Conservation (phyloP, 495 filamentous ascomycete species). For the Penicillium dipodomyicola region DNA sequence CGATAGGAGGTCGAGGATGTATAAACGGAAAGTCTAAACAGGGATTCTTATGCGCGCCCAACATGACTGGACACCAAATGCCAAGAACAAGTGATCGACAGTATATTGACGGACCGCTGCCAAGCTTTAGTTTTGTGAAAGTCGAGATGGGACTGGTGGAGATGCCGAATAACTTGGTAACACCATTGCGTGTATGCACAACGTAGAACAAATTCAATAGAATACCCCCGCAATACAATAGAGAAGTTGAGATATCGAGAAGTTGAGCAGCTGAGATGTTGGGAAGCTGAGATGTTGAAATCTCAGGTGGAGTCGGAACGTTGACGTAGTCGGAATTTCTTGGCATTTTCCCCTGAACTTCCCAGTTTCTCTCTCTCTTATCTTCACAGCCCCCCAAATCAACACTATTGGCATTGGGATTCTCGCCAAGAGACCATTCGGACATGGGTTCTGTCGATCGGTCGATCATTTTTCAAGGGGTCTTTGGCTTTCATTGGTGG, state of each 20-base stretch:
- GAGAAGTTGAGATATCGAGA: no score
- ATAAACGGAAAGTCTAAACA: slow-evolving; percentile 1
- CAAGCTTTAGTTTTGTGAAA: slow-evolving; percentile 34
- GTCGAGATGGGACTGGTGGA: slow-evolving; percentile 1
- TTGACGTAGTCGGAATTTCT: background rate
- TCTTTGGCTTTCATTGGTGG: slow-evolving; percentile 16
- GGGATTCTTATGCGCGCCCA: slow-evolving; percentile 11
- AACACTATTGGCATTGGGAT: slow-evolving; percentile 18
- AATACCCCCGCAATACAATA: background rate
- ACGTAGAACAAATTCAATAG: background rate
- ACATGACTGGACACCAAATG: slow-evolving; percentile 22
- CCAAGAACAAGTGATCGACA: slow-evolving; percentile 40
- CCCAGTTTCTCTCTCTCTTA: background rate
- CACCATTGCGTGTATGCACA: slow-evolving; percentile 10
- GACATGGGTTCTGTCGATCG: slow-evolving; percentile 17
- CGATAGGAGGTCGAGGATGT: slow-evolving; percentile 1
- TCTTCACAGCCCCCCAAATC: slow-evolving; percentile 24
- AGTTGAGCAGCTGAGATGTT: background rate
- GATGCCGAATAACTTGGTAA: background rate
- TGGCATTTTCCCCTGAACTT: slow-evolving; percentile 13
- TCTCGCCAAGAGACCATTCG: slow-evolving; percentile 16
- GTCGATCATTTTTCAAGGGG: slow-evolving; percentile 1
- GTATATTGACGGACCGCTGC: slow-evolving; percentile 36
- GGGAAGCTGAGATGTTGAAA: background rate
- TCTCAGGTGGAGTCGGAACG: background rate